Percentiles rank a stretch among this genome's conserved stretches.
Conservation (phyloP, 2,329 filamentous ascomycete species). For the Diaporthe ilicicola region DNA sequence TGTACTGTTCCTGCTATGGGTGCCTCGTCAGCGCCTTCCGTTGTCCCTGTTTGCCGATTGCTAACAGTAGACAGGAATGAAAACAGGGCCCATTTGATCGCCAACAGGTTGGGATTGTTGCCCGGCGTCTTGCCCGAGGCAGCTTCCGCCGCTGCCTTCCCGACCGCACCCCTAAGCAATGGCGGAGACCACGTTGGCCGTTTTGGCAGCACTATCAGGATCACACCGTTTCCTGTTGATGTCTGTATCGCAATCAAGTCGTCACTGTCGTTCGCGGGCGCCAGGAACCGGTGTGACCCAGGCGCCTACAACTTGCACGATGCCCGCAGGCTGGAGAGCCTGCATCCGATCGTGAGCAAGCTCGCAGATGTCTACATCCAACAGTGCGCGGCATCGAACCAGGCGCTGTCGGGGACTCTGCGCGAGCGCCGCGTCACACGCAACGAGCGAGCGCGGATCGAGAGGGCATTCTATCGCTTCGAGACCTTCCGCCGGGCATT, state of each 20-base stretch:
- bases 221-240: not conserved
- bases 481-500: conserved; percentile 2
- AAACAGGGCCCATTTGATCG: not conserved
- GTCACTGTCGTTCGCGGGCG: not conserved
- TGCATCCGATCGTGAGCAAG: not conserved
- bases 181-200: not conserved
- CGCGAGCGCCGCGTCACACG: not conserved
- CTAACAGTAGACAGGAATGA: not conserved
- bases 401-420: not conserved
- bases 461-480: not conserved
- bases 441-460: not conserved
- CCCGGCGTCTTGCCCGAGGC: not conserved
- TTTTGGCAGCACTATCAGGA: too few relatives aligned
- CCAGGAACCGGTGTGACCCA: not conserved
- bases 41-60: not conserved
- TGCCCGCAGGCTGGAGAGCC: not conserved
- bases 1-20: not conserved
- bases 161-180: too few relatives aligned
- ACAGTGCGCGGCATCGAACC: not conserved
- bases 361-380: not conserved
- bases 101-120: not conserved
- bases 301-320: not conserved
- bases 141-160: not conserved
- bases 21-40: not conserved
- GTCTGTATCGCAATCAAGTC: not conserved